Base-by-base conservation (phyloP, 768 basidiomycete species). In the Harrya chromipes region DNA sequence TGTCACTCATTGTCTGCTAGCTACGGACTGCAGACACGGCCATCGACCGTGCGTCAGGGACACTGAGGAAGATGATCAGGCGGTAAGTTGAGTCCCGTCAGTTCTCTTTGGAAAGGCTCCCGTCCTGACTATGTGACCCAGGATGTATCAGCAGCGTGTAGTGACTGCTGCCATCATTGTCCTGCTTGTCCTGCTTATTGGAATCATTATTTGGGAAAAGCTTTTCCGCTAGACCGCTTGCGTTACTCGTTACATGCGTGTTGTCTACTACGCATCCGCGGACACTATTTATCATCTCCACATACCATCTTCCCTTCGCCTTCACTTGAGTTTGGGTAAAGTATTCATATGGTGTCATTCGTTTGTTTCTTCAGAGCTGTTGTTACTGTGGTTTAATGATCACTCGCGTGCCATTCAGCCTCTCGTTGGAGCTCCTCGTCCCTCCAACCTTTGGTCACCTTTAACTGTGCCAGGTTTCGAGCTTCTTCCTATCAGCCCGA, bases 61-160 rank as follows among this genome's bases (percentile, higher is more conserved):
- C 94, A 37, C 71, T 99, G 43, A 95, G 87, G 75, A 87, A 88
- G 70, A 98, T 98, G 95, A 87, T 97, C 49, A 79, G 87, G 73
- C 84, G 91, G 97, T 97, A 68, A 57, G 85, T 73, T 41, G 13
- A 40, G 44, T 45, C 5, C 31, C 24, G 20, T 35, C 21, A 24
- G 6, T n/a, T 50, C 7, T 43, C 40, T 42, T 43, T 45, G 17
- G 42, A 49, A 8, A 49, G 42, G 60, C 27, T 52, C 23, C 16
- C 34, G 45, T 50, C 31, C 39, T 58, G 20, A 53, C 53, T 53
- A 39, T 72, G 62, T 65, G 31, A 42, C 27, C 16, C 21, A 99
- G 97, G 73, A 97, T 98, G 92, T 94, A 97, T 66, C 93, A 97
- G 68, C 95, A 99, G 62, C 86, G 90, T 45, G 79, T 90, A 41